Base-by-base conservation (phyloP, 2,329 filamentous ascomycete genomes). In the Zymoseptoria ardabiliae region DNA sequence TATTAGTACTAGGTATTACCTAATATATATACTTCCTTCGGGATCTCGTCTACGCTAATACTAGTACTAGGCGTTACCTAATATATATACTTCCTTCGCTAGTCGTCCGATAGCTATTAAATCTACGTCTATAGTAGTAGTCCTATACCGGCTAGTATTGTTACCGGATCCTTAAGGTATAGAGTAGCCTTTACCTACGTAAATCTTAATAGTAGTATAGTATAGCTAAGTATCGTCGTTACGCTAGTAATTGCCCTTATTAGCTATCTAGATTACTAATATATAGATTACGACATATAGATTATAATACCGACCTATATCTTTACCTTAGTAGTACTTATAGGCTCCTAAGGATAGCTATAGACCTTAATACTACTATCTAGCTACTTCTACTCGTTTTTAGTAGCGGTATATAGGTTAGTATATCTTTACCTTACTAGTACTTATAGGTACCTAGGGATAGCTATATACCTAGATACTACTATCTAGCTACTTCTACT, bases 251-350 rank as follows among this genome's bases (percentile, higher is more conserved):
- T n/a, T n/a, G n/a, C n/a, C 22, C 19, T 55, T 55, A 48, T 55
- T 35, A 21, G 35, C 28, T 48, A 55, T 55, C 28, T 45, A 41
- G 4, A 55, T 19, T 9, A n/a, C 53, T 55, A 55, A 55, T 48
- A 55, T 55, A 45, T 55, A 55, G 23, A 55, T 20, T 10, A n/a
- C n/a, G n/a, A n/a, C n/a, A 55, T 55, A 45, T 55, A 55, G 23
- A 55, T 20, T 10, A 55, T 7, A 19, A 55, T 17, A 6, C n/a
- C 28, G 13, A 55, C 3, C 17, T 19, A 55, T 8, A 55, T 45
- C 53, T 55, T 55, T 48, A 55, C 45, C 8, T 21, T 55, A 19
- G 22, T 19, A 41, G 28, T 21, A 19, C 1, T 22, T 41, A 55
- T 21, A 13, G 30, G 53, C 53, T 55, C 45, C 53, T 55, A 55